Evolutionary conservation across 1,284 basidiomycete genomes (phyloP), one percentile per base, ranked within the genome.

Genomic region (Agroathelia rolfsii): DNA sequence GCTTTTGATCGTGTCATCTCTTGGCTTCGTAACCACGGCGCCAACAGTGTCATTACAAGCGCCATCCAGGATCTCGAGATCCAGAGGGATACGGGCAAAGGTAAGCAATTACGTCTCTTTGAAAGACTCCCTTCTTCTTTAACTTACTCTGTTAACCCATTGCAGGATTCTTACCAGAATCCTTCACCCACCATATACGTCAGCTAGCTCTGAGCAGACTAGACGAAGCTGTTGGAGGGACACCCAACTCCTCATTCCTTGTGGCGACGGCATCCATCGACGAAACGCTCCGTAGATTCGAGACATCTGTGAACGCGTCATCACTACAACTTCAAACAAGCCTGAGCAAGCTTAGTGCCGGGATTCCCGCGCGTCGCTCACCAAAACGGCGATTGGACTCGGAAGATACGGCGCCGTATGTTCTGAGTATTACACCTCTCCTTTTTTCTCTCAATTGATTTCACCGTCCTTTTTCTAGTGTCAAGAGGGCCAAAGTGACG

Each of bases 131-230:
- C 19, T 16, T 10, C 25, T 22, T 30, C 20, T 26, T 7, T 16
- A 13, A 13, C 8, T 21, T 23, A 23, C 35, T 28, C 13, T 13
- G 10, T 30, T 10, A 33, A 19, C 37, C 48, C 37, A 38, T 11
- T 7, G n/a, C 38, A 76, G 73, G 66, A 18, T 76, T 77, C 41
- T 71, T 74, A 3, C 55, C 62, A 5, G 56, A 55, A 13, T 57
- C 60, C 5, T 75, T 76, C 46, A 41, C 72, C 8, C 65, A 70
- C 14, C 64, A 69, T 23, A 48, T 73, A 3, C 60, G 61, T 35
- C 53, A 59, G 18, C 52, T 72, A 9, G 50, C 56, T 7, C 50
- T 61, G 35, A 49, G 52, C 8, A 51, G 61, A 13, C 50, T 57
- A 5, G 56, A 64, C 27, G 46, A 48, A n/a, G 33, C 48, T 7